Conservation (phyloP, 768 basidiomycete species). For the Kwoniella bestiolae region DNA sequence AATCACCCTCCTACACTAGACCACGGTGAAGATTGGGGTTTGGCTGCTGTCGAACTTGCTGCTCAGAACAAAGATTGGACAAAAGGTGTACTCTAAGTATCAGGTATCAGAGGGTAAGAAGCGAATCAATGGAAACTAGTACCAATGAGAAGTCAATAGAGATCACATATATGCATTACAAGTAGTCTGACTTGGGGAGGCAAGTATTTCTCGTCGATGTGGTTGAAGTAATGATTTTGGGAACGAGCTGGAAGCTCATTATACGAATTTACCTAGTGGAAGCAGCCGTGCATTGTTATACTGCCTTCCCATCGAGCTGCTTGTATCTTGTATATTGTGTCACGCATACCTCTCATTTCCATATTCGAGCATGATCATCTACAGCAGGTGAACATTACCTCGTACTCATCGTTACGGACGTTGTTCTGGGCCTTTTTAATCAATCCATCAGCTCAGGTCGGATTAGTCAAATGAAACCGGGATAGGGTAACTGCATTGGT, state of each 20-base stretch:
- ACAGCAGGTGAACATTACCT: too few species aligned
- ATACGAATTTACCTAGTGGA: too few species aligned
- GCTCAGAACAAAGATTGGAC: slow-evolving; percentile 50
- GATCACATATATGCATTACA: background rate
- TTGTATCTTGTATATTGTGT: too few species aligned
- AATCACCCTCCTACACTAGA: slow-evolving; percentile 29
- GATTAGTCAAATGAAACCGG: background rate
- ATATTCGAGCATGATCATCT: too few species aligned
- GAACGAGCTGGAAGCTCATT: too few species aligned
- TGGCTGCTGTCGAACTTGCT: slow-evolving; percentile 79
- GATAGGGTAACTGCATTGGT: background rate
- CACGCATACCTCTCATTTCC: too few species aligned
- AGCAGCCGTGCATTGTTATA: too few species aligned
- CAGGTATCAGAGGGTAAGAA: background rate
- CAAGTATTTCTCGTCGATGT: too few species aligned
- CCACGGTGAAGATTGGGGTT: slow-evolving; percentile 97
- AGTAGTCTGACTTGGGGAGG: background rate
- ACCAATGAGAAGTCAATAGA: background rate
- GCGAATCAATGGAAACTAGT: too few species aligned
- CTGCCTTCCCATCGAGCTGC: too few species aligned
- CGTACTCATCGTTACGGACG: too few species aligned
- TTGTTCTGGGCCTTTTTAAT: background rate
- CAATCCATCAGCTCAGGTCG: background rate
- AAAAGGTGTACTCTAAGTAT: slow-evolving; percentile 40
- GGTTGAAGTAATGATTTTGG: too few species aligned